A percentile compares a stretch with the other conserved stretches of the same genome.
Evolutionary conservation across 805 yeast genomes (phyloP).

Genomic region (Cyberlindnera petersonii): DNA sequence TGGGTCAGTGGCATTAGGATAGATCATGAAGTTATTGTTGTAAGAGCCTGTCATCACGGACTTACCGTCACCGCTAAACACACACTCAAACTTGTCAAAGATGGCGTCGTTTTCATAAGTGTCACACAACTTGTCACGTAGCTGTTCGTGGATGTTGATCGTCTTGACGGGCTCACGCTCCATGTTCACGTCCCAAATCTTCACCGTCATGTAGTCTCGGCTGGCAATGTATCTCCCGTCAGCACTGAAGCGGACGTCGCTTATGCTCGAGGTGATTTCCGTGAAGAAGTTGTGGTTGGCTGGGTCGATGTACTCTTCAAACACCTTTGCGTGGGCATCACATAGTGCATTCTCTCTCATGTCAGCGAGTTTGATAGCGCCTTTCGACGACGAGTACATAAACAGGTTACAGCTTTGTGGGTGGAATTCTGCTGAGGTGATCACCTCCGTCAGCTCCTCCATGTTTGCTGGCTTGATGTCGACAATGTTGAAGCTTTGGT

Average conservation of each 20-base stretch:
- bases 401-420: conserved; percentile 88
- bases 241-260: conserved; percentile 87
- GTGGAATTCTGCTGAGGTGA: conserved; percentile 94
- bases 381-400: conserved; percentile 94
- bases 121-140: conserved; percentile 90
- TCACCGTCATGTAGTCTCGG: conserved; percentile 95
- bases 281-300: conserved; percentile 92
- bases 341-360: conserved; percentile 95
- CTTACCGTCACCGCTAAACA: conserved; percentile 87
- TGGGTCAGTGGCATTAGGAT: conserved; percentile 69
- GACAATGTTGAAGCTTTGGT: conserved; percentile 93
- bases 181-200: conserved; percentile 98
- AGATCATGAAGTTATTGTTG: conserved; percentile 94
- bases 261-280: conserved; percentile 90
- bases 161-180: conserved; percentile 92
- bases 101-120: conserved; percentile 98
- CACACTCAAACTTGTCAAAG: conserved; percentile 97
- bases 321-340: conserved; percentile 81
- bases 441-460: conserved; percentile 98
- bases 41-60: conserved; percentile 96
- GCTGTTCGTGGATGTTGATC: conserved; percentile 91
- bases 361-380: conserved; percentile 91
- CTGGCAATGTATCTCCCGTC: conserved; percentile 95
- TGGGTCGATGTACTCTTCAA: conserved; percentile 92
- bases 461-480: conserved; percentile 97